phyloP scores from a whole-genome alignment of 192 early-diverging fungal species.

The Spinellus fusiger region DNA sequence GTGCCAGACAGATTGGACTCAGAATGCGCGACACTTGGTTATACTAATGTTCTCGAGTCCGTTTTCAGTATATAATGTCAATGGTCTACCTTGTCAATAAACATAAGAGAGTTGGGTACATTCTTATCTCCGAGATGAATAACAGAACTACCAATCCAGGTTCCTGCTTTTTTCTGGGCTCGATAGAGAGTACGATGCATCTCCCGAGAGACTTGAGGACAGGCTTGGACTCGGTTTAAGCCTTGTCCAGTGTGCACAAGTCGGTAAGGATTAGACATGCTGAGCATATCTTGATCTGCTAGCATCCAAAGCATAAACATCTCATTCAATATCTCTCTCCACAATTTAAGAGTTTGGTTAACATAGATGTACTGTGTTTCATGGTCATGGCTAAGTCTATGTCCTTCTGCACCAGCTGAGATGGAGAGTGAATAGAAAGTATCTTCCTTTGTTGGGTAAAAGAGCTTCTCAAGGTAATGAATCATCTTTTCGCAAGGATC shows the following conservation, averaged over 20 bases:
- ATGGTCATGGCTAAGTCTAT: constrained; percentile 89
- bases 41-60: constrained; percentile 45
- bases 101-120: constrained; percentile 97
- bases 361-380: constrained; percentile 91
- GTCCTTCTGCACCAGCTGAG: constrained; percentile 70
- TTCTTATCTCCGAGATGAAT: constrained; percentile 98
- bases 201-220: constrained; percentile 72
- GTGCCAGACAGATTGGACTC: constrained; percentile 72
- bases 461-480: constrained; percentile 64
- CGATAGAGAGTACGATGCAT: constrained; percentile 90
- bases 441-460: constrained; percentile 60
- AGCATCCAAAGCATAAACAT: constrained; percentile 96
- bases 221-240: constrained; percentile 87
- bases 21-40: constrained; percentile 97
- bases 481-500: constrained; percentile 96
- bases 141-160: constrained; percentile 93
- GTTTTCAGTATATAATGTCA: background rate
- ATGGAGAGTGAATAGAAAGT: constrained; percentile 73
- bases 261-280: constrained; percentile 66
- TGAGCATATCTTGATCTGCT: constrained; percentile 84
- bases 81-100: constrained; percentile 75
- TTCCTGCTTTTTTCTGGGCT: constrained; percentile 75
- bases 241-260: constrained; percentile 97
- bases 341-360: constrained; percentile 87
- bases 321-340: constrained; percentile 94